These are phyloP conservation scores for Cladosporium sphaerospermum DNA, from an alignment of 2,329 filamentous ascomycete species.

Conservation along the genomic window DNA sequence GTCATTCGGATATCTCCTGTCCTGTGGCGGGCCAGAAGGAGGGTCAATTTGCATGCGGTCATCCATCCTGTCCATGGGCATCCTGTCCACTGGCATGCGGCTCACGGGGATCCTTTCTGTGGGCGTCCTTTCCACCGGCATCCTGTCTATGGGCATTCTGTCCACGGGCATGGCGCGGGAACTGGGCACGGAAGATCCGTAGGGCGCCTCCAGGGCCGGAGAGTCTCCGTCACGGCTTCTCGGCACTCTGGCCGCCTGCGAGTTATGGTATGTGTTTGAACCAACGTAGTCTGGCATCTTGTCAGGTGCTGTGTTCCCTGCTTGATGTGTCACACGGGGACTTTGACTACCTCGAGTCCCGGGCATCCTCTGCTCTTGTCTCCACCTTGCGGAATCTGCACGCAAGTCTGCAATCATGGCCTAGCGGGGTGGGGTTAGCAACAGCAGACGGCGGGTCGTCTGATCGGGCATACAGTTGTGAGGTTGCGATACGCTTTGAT, in stretches of 20 bases:
- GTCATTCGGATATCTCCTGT: slow-evolving; percentile 14
- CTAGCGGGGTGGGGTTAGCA: slow-evolving; percentile 25
- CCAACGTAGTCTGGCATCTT: slow-evolving; percentile 11
- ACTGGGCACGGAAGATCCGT: slow-evolving; percentile 7
- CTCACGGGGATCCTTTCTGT: slow-evolving; percentile 21
- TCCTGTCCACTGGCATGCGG: slow-evolving; percentile 11
- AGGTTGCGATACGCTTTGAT: slow-evolving; percentile 47
- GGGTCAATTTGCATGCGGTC: slow-evolving; percentile 23
- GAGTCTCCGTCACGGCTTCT: slow-evolving; percentile 11
- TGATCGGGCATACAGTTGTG: slow-evolving; percentile 37
- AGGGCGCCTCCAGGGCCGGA: slow-evolving; percentile 7
- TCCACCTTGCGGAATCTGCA: slow-evolving; percentile 43
- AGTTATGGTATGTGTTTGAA: slow-evolving; percentile 11
- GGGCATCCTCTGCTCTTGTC: slow-evolving; percentile 30
- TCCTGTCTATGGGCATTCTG: slow-evolving; percentile 16
- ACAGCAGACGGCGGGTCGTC: not conserved
- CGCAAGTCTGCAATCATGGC: slow-evolving; percentile 47
- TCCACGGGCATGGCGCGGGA: slow-evolving; percentile 10
- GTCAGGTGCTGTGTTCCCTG: slow-evolving; percentile 37
- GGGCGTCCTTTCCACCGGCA: slow-evolving; percentile 22
- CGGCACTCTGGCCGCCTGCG: slow-evolving; percentile 7
- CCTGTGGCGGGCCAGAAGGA: slow-evolving; percentile 13
- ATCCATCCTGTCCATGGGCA: slow-evolving; percentile 5
- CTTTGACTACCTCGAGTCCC: slow-evolving; percentile 42
- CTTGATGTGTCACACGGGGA: slow-evolving; percentile 34